A percentile compares a stretch with the other conserved stretches of the same genome.
phyloP scores from a whole-genome alignment of 2,329 filamentous ascomycete species.

The Sclerotiophoma versabilis region DNA sequence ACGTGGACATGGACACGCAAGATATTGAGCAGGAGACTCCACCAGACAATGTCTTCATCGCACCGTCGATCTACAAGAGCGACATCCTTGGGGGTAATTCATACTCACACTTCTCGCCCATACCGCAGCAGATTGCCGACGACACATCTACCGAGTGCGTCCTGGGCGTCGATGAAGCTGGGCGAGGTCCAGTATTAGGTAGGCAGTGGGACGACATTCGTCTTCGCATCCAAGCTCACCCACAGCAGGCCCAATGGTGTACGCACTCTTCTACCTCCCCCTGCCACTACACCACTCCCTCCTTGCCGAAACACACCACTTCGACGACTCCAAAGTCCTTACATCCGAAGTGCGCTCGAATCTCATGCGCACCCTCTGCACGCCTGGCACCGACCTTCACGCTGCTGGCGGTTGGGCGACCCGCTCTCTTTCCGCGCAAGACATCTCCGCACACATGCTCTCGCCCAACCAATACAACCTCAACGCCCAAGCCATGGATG shows the following conservation, averaged over 20 bases:
- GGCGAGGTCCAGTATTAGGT: conserved; percentile 90
- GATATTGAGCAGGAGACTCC: conserved; percentile 48
- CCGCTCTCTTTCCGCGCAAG: conserved; percentile 78
- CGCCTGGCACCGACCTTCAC: conserved; percentile 63
- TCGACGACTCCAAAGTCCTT: conserved; percentile 94
- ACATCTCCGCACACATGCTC: conserved; percentile 83
- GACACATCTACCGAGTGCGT: conserved; percentile 68
- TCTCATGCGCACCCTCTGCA: conserved; percentile 77
- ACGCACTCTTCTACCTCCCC: conserved; percentile 74
- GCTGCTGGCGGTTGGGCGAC: conserved; percentile 83
- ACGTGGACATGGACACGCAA: conserved; percentile 45
- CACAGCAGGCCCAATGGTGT: conserved; percentile 69
- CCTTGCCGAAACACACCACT: conserved; percentile 79
- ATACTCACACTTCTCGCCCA: conserved; percentile 57
- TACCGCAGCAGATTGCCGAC: conserved; percentile 50
- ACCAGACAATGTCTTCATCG: conserved; percentile 52
- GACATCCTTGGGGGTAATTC: conserved; percentile 53
- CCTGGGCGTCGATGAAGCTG: conserved; percentile 92
- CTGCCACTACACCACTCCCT: conserved; percentile 72
- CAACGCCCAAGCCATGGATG: conserved; percentile 94
- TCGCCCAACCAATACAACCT: conserved; percentile 77
- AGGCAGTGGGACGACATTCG: conserved; percentile 42
- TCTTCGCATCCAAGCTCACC: conserved; percentile 17
- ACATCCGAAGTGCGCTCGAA: conserved; percentile 78
- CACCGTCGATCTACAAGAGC: conserved; percentile 54